Evolutionary conservation across 1,284 basidiomycete genomes (phyloP).

Genomic region (Papiliotrema flavescens): DNA sequence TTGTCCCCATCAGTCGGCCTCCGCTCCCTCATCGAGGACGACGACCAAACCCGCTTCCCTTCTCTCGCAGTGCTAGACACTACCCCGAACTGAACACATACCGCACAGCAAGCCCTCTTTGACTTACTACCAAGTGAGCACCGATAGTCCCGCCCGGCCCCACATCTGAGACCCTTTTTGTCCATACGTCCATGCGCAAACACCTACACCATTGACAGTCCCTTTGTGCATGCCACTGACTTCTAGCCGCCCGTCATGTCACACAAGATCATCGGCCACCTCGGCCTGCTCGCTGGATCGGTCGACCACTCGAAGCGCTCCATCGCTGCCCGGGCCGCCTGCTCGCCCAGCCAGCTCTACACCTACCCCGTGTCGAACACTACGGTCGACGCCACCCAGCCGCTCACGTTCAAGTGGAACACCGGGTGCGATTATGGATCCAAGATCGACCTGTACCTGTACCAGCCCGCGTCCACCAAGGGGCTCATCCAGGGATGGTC

Average conservation of each 20-base stretch:
- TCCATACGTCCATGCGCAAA: neutral
- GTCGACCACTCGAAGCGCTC: neutral
- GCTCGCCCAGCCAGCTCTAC: slow-evolving; percentile 56
- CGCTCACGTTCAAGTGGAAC: slow-evolving; percentile 70
- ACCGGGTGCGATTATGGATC: slow-evolving; percentile 56
- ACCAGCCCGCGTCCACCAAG: slow-evolving; percentile 53
- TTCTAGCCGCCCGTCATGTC: neutral
- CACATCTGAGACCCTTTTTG: neutral
- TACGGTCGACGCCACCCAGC: slow-evolving; percentile 56
- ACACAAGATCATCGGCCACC: slow-evolving; percentile 3
- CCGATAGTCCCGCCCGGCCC: too few relatives aligned
- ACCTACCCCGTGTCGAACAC: slow-evolving; percentile 58
- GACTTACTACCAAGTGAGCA: too few relatives aligned
- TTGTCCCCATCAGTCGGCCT: too few relatives aligned
- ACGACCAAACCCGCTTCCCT: too few relatives aligned
- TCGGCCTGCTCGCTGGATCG: neutral
- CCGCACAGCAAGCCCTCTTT: too few relatives aligned
- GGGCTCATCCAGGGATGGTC: slow-evolving; percentile 64
- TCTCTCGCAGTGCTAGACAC: too few relatives aligned
- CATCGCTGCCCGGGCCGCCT: slow-evolving; percentile 12
- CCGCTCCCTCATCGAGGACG: too few relatives aligned
- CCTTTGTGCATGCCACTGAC: too few relatives aligned
- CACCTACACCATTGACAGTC: neutral
- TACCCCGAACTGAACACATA: too few relatives aligned
- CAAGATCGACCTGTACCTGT: slow-evolving; percentile 70